Conservation (phyloP, 805 yeast species). For the Yarrowia sp. region DNA sequence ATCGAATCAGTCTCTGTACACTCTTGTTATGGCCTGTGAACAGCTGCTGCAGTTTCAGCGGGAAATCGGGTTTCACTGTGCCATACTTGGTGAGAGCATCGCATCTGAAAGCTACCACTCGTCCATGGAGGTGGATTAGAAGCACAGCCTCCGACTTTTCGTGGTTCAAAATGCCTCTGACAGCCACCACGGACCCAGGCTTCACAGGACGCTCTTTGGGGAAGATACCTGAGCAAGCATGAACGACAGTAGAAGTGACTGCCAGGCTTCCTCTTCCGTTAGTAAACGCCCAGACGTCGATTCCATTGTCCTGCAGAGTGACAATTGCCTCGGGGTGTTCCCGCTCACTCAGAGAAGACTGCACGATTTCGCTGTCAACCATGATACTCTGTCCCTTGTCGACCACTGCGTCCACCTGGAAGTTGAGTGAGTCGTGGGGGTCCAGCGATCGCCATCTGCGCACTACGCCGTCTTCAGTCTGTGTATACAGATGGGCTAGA, state of each 20-base stretch:
- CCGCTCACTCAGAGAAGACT: constrained; percentile 1
- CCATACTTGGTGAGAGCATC: constrained; percentile 21
- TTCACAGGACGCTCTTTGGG: constrained; percentile 17
- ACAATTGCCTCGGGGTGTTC: constrained; percentile 31
- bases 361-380: constrained; percentile 36
- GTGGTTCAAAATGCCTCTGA: constrained; percentile 22
- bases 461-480: constrained; percentile 30
- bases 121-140: constrained; percentile 19
- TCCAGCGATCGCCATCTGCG: constrained; percentile 32
- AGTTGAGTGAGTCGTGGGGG: constrained; percentile 28
- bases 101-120: constrained; percentile 29
- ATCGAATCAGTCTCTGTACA: constrained; percentile 67
- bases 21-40: constrained; percentile 90
- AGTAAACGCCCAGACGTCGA: constrained; percentile 32
- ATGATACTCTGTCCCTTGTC: constrained; percentile 11
- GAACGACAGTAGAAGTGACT: constrained; percentile 13
- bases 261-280: constrained; percentile 26
- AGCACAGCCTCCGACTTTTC: constrained; percentile 28
- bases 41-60: constrained; percentile 45
- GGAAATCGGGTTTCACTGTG: constrained; percentile 28
- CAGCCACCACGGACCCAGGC: constrained; percentile 21
- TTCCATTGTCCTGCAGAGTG: constrained; percentile 3
- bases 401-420: constrained; percentile 28
- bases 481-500: constrained; percentile 25
- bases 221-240: constrained; percentile 18